Conservation (phyloP, 2,329 filamentous ascomycete species). For the Ceratocystiopsis brevicomis region DNA sequence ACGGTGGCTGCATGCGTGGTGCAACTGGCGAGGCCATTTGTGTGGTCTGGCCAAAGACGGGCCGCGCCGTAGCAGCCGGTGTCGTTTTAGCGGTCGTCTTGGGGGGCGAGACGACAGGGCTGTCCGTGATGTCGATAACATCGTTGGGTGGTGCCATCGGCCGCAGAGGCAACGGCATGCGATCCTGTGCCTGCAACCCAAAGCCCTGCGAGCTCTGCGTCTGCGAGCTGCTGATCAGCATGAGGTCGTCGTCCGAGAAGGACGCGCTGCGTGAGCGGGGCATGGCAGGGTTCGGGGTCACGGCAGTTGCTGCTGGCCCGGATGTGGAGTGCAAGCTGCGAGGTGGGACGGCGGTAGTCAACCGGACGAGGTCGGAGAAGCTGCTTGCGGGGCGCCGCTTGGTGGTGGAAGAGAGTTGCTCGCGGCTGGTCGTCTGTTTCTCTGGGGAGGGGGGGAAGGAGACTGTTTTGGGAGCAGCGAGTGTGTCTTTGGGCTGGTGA, state of each 20-base stretch:
- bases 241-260: slow-evolving; percentile 20
- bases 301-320: too few species aligned
- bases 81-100: background rate
- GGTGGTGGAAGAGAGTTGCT: too few species aligned
- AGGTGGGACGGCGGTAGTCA: slow-evolving; percentile 10
- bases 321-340: background rate
- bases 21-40: slow-evolving; percentile 20
- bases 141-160: slow-evolving; percentile 18
- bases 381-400: slow-evolving; percentile 7
- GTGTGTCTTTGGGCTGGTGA: slow-evolving; percentile 13
- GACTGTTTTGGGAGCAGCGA: slow-evolving; percentile 5
- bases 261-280: slow-evolving; percentile 14
- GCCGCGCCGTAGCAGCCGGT: slow-evolving; percentile 6
- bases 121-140: slow-evolving; percentile 15
- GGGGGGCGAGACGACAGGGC: slow-evolving; percentile 8
- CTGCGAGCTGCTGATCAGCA: slow-evolving; percentile 18
- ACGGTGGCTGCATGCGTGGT: slow-evolving; percentile 10
- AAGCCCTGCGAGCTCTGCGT: slow-evolving; percentile 13
- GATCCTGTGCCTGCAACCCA: background rate
- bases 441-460: background rate
- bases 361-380: slow-evolving; percentile 11
- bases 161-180: slow-evolving; percentile 16
- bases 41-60: slow-evolving; percentile 15
- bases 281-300: slow-evolving; percentile 6
- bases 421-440: background rate